phyloP scores from a whole-genome alignment of 805 yeast species.

The Candida vartiovaarae region DNA sequence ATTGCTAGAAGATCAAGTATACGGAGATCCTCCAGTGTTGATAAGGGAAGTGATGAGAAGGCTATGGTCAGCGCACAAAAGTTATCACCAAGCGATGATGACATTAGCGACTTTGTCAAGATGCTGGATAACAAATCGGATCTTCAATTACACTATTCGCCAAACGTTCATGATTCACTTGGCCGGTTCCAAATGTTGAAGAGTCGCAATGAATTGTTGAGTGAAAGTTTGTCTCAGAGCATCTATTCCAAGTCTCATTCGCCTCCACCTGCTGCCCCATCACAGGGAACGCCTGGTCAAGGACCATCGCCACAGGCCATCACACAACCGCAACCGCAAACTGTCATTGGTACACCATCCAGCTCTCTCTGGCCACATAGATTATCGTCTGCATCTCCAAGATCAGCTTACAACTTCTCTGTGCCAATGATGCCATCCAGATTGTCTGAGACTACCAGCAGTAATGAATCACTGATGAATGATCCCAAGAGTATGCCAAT shows the following conservation, averaged over 20 bases:
- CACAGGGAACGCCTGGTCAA: not conserved
- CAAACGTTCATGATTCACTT: conserved; percentile 38
- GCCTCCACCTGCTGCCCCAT: conserved; percentile 8
- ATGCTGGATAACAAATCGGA: conserved; percentile 62
- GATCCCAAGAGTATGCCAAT: conserved; percentile 8
- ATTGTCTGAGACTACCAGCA: conserved; percentile 21
- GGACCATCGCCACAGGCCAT: too few species aligned
- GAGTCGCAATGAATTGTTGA: conserved; percentile 44
- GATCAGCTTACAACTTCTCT: conserved; percentile 12
- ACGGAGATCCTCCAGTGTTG: conserved; percentile 27
- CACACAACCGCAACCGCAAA: not conserved
- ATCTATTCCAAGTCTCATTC: conserved; percentile 24
- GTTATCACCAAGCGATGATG: conserved; percentile 28
- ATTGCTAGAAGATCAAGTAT: conserved; percentile 44
- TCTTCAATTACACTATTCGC: conserved; percentile 28
- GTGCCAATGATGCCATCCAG: conserved; percentile 24
- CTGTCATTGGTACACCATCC: not conserved
- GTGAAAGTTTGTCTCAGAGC: conserved; percentile 51
- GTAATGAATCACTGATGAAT: conserved; percentile 17
- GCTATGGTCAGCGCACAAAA: not conserved
- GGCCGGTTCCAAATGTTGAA: conserved; percentile 45
- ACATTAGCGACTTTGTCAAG: conserved; percentile 62
- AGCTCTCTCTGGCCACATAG: conserved; percentile 7
- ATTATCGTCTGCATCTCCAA: conserved; percentile 27
- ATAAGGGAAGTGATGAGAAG: conserved; percentile 11